phyloP scores from a whole-genome alignment of 768 basidiomycete genomes.

The Trametes cinnabarina region DNA sequence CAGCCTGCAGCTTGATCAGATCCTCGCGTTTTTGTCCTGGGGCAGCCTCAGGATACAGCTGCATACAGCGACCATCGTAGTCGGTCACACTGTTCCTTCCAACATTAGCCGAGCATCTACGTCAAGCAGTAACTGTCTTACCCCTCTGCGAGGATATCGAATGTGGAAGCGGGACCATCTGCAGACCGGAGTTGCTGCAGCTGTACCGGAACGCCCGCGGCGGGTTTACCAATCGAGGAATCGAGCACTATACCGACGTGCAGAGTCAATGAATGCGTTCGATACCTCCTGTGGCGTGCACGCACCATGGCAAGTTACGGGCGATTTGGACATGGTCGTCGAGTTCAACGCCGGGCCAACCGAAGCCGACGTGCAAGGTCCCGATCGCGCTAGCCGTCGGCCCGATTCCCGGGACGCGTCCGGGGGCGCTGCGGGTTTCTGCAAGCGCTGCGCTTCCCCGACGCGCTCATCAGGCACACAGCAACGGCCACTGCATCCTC shows the following conservation, averaged over 20 bases:
- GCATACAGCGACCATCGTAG: constrained; percentile 76
- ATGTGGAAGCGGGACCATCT: constrained; percentile 3
- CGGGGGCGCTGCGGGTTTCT: constrained; percentile 1
- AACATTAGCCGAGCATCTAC: no score
- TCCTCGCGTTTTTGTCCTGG: constrained; percentile 44
- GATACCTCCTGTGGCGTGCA: not conserved
- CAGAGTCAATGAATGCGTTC: not conserved
- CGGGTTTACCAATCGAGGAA: constrained; percentile 80
- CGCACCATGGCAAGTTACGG: constrained; percentile 89
- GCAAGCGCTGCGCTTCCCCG: constrained; percentile 4
- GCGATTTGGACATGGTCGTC: constrained; percentile 48
- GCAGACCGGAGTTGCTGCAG: constrained; percentile 51
- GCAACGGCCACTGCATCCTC: constrained; percentile 6
- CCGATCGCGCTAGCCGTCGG: not conserved
- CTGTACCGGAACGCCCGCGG: constrained; percentile 59
- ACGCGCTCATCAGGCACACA: constrained; percentile 6
- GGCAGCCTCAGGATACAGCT: constrained; percentile 60
- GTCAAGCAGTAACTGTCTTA: constrained; percentile 32
- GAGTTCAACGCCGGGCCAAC: not conserved
- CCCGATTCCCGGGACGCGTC: constrained; percentile 6
- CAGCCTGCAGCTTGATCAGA: constrained; percentile 48
- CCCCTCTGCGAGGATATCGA: constrained; percentile 52
- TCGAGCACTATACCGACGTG: constrained; percentile 67
- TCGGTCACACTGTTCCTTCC: constrained; percentile 60
- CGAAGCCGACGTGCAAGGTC: not conserved